Percentiles rank a stretch among this genome's conserved stretches.
These are phyloP conservation scores for Fusarium heterosporum DNA, from an alignment of 2,329 filamentous ascomycete genomes.

Conservation along the genomic window DNA sequence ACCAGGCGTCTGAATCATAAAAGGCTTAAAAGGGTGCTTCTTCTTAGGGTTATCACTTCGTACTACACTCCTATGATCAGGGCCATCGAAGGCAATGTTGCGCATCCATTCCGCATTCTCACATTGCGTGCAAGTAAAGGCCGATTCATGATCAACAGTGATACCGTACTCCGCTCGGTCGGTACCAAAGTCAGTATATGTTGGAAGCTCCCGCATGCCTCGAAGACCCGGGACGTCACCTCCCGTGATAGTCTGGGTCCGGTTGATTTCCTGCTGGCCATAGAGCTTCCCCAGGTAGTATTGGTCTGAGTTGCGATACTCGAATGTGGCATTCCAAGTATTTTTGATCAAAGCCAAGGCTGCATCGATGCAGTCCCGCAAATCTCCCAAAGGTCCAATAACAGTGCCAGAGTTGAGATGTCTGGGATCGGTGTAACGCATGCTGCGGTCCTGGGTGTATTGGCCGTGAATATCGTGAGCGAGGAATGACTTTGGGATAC, in stretches of 20 bases:
- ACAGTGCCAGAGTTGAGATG: slow-evolving; percentile 61
- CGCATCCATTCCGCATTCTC: slow-evolving; percentile 1
- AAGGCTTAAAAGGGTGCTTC: slow-evolving; percentile 47
- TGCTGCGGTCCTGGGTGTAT: slow-evolving; percentile 51
- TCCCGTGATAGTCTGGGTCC: slow-evolving; percentile 42
- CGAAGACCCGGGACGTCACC: slow-evolving; percentile 3
- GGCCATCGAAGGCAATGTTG: neutral
- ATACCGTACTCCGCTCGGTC: slow-evolving; percentile 50
- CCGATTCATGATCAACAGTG: slow-evolving; percentile 56
- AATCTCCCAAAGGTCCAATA: slow-evolving; percentile 54
- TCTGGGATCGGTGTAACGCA: slow-evolving; percentile 50
- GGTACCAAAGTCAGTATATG: neutral
- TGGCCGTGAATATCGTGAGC: slow-evolving; percentile 52
- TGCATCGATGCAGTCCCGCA: slow-evolving; percentile 45
- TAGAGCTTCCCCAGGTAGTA: slow-evolving; percentile 58
- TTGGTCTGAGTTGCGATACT: slow-evolving; percentile 56
- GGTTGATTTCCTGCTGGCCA: slow-evolving; percentile 57
- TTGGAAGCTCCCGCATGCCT: neutral
- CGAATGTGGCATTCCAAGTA: slow-evolving; percentile 49
- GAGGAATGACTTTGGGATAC: slow-evolving; percentile 52
- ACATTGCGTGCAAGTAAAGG: slow-evolving; percentile 41
- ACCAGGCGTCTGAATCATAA: slow-evolving; percentile 49
- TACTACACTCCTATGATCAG: slow-evolving; percentile 36
- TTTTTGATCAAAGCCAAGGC: slow-evolving; percentile 49
- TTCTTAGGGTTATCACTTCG: slow-evolving; percentile 44